Evolutionary conservation across 805 yeast genomes (phyloP).

Genomic region (Saturnispora hagleri): DNA sequence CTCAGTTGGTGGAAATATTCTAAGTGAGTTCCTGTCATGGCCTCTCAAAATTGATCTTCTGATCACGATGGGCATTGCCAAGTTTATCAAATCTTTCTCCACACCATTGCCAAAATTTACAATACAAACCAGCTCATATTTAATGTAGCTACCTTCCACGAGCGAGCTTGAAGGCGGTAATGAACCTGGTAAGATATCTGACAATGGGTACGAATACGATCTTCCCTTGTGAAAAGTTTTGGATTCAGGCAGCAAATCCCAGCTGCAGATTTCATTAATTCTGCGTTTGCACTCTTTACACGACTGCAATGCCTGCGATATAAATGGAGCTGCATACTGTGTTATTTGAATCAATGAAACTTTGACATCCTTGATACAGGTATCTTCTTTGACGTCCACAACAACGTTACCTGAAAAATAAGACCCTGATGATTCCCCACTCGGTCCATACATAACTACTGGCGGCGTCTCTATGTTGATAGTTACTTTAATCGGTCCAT

Average conservation of each 20-base stretch:
- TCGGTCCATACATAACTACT: constrained; percentile 70
- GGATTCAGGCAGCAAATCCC: constrained; percentile 70
- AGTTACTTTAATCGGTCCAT: constrained; percentile 32
- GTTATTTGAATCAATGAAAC: constrained; percentile 67
- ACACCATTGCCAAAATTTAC: constrained; percentile 31
- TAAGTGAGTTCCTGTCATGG: constrained; percentile 73
- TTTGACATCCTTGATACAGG: constrained; percentile 48
- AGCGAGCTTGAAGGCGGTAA: constrained; percentile 79
- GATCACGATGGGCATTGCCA: constrained; percentile 58
- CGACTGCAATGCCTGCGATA: constrained; percentile 35
- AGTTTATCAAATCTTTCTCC: constrained; percentile 25
- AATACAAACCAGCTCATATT: constrained; percentile 68
- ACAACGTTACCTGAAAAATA: constrained; percentile 71
- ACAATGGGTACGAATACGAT: constrained; percentile 83
- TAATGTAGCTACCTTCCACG: constrained; percentile 42
- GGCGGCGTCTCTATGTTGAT: constrained; percentile 87
- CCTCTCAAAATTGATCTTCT: constrained; percentile 73
- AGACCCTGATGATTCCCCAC: constrained; percentile 76
- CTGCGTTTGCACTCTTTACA: constrained; percentile 54
- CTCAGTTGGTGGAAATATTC: constrained; percentile 94
- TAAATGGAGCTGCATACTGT: constrained; percentile 57
- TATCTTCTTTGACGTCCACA: constrained; percentile 43
- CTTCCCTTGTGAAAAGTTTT: constrained; percentile 52
- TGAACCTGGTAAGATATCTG: constrained; percentile 80
- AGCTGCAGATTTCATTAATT: constrained; percentile 60